Conservation (phyloP, 768 basidiomycete species). For the Mycena olivaceomarginata region DNA sequence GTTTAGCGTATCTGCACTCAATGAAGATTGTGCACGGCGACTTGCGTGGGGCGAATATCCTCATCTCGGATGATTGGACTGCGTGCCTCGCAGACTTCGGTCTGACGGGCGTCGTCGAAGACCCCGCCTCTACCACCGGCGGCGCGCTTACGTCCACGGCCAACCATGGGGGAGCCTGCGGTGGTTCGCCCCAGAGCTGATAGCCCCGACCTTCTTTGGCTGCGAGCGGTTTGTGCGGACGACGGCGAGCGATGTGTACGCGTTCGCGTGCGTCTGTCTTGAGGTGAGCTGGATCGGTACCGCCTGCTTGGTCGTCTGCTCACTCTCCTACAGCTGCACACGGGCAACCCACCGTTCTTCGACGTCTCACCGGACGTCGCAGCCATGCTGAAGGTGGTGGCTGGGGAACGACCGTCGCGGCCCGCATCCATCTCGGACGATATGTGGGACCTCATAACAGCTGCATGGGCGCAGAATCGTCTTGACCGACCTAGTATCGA, state of each 20-base stretch:
- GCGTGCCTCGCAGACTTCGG: slow-evolving; percentile 24
- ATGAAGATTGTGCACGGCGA: slow-evolving; percentile 25
- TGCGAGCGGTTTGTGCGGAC: slow-evolving; percentile 14
- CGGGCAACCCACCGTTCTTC: slow-evolving; percentile 2
- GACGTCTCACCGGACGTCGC: slow-evolving; percentile 4
- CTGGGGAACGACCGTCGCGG: slow-evolving; percentile 11
- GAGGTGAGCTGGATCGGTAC: background rate
- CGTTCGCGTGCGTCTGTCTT: slow-evolving; percentile 17
- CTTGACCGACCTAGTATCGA: slow-evolving; percentile 1
- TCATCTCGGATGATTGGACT: slow-evolving; percentile 12
- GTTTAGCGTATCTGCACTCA: slow-evolving; percentile 9
- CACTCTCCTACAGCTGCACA: slow-evolving; percentile 1
- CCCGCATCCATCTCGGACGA: slow-evolving; percentile 9
- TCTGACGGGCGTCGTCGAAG: background rate
- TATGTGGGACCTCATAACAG: slow-evolving; percentile 21
- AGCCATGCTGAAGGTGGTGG: slow-evolving; percentile 12
- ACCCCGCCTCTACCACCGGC: background rate
- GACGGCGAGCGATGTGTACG: slow-evolving; percentile 4
- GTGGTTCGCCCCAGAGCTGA: slow-evolving; percentile 23
- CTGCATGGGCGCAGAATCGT: slow-evolving; percentile 11
- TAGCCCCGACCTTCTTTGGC: slow-evolving; percentile 1
- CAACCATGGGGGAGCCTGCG: slow-evolving; percentile 12
- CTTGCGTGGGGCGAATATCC: slow-evolving; percentile 12
- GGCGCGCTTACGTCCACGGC: slow-evolving; percentile 1
- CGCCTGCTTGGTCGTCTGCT: background rate